Conservation (phyloP, 2,329 filamentous ascomycete genomes). For the Trichoderma endophyticum region DNA sequence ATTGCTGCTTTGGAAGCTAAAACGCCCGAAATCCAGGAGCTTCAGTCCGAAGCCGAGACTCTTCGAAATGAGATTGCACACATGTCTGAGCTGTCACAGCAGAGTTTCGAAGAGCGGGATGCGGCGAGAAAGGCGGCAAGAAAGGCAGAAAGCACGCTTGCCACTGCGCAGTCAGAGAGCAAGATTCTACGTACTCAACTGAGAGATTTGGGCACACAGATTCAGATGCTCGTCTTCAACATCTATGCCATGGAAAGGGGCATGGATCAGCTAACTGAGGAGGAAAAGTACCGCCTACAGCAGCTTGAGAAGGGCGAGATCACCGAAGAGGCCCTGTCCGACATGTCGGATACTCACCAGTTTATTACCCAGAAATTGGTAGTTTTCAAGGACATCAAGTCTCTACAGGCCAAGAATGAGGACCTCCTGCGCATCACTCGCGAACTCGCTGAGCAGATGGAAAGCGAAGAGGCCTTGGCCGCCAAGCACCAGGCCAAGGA, state of each 20-base stretch:
- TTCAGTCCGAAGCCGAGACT: conserved; percentile 61
- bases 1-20: conserved; percentile 46
- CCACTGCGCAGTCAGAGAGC: conserved; percentile 61
- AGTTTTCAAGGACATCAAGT: conserved; percentile 79
- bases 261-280: conserved; percentile 63
- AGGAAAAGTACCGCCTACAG: conserved; percentile 73
- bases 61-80: conserved; percentile 78
- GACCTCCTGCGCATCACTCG: conserved; percentile 79
- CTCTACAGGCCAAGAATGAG: conserved; percentile 84
- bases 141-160: conserved; percentile 72
- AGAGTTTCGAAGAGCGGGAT: conserved; percentile 78
- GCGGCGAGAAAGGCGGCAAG: conserved; percentile 72
- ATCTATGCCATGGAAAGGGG: conserved; percentile 80
- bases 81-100: conserved; percentile 80
- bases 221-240: conserved; percentile 87
- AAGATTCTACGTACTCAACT: conserved; percentile 82
- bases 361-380: conserved; percentile 90
- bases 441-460: conserved; percentile 82
- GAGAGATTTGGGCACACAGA: conserved; percentile 82
- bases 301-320: conserved; percentile 74
- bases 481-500: conserved; percentile 60
- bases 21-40: background rate
- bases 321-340: conserved; percentile 65
- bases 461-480: conserved; percentile 79
- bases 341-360: conserved; percentile 78